A percentile compares a stretch with the other conserved stretches of the same genome.
Evolutionary conservation across 2,329 filamentous ascomycete species (phyloP).

Genomic region (Xylariomycetidae sp.): DNA sequence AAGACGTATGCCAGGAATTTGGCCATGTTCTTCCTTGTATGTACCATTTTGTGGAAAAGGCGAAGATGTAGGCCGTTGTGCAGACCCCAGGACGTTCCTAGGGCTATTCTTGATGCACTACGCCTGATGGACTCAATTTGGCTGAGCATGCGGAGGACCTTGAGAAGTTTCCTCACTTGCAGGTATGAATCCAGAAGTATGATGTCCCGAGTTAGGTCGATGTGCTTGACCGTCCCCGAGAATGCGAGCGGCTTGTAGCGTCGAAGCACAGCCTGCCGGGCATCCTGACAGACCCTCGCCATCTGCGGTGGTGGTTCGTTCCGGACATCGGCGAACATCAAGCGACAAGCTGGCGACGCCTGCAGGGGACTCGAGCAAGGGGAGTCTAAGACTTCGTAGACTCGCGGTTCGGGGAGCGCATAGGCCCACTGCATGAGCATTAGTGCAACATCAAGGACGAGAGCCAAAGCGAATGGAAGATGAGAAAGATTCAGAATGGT

Average conservation of each 20-base stretch:
- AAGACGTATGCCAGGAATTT: slow-evolving; percentile 35
- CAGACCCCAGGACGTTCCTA: slow-evolving; percentile 41
- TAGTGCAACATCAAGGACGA: not conserved
- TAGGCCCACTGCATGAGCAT: slow-evolving; percentile 35
- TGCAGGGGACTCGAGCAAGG: slow-evolving; percentile 33
- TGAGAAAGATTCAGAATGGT: too few relatives aligned
- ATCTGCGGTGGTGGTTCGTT: slow-evolving; percentile 38
- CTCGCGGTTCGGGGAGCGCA: slow-evolving; percentile 37
- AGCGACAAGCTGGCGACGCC: slow-evolving; percentile 32
- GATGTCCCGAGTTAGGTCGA: slow-evolving; percentile 40
- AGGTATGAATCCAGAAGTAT: slow-evolving; percentile 42
- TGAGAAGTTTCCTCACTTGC: slow-evolving; percentile 39
- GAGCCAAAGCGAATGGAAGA: not conserved
- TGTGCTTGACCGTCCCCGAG: slow-evolving; percentile 39
- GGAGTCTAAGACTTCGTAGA: slow-evolving; percentile 41
- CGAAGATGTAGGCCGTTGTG: slow-evolving; percentile 41
- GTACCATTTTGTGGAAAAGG: slow-evolving; percentile 37
- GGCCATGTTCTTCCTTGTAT: slow-evolving; percentile 33
- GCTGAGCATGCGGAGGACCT: slow-evolving; percentile 39
- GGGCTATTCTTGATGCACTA: slow-evolving; percentile 33
- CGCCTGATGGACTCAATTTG: slow-evolving; percentile 39
- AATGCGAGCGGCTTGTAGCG: slow-evolving; percentile 39
- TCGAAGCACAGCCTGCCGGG: slow-evolving; percentile 35
- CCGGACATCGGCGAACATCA: slow-evolving; percentile 42
- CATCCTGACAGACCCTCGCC: slow-evolving; percentile 38